phyloP scores from a whole-genome alignment of 2,329 filamentous ascomycete species.

The Trichoderma hamatum region DNA sequence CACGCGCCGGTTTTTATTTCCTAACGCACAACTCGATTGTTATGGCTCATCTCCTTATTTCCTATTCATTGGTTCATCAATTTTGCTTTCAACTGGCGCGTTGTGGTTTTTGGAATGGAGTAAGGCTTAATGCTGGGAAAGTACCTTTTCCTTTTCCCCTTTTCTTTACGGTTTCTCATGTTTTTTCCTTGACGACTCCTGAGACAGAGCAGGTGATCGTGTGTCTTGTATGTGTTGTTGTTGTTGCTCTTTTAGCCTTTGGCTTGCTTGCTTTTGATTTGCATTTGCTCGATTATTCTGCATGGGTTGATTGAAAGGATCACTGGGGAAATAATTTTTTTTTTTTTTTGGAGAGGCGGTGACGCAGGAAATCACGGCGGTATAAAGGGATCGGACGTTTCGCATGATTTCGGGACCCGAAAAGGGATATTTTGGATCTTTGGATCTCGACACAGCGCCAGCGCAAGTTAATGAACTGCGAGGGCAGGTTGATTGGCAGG shows the following conservation, averaged over 20 bases:
- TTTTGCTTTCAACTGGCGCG: constrained; percentile 29
- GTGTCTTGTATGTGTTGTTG: constrained; percentile 32
- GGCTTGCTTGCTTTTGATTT: constrained; percentile 18
- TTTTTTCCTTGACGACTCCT: constrained; percentile 41
- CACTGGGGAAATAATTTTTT: constrained; percentile 34
- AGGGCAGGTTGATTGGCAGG: constrained; percentile 52
- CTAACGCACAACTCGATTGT: constrained; percentile 37
- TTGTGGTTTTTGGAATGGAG: constrained; percentile 33
- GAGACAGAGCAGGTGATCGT: constrained; percentile 44
- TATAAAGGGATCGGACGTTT: constrained; percentile 35
- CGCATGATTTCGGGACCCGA: constrained; percentile 32
- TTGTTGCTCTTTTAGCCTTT: constrained; percentile 27
- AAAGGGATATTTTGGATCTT: constrained; percentile 38
- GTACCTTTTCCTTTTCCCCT: constrained; percentile 28
- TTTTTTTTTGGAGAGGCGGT: constrained; percentile 30
- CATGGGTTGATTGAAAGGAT: constrained; percentile 33
- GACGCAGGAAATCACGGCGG: constrained; percentile 30
- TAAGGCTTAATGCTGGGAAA: constrained; percentile 34
- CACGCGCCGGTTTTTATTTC: constrained; percentile 26
- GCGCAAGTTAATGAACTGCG: constrained; percentile 51
- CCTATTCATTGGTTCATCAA: constrained; percentile 36
- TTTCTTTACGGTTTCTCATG: constrained; percentile 35
- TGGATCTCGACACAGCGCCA: constrained; percentile 39
- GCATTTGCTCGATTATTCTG: constrained; percentile 25
- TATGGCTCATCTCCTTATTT: constrained; percentile 15